Evolutionary conservation across 2,329 filamentous ascomycete species (phyloP), one percentile per base, ranked within the genome.

Genomic region (Calycina herbarum): DNA sequence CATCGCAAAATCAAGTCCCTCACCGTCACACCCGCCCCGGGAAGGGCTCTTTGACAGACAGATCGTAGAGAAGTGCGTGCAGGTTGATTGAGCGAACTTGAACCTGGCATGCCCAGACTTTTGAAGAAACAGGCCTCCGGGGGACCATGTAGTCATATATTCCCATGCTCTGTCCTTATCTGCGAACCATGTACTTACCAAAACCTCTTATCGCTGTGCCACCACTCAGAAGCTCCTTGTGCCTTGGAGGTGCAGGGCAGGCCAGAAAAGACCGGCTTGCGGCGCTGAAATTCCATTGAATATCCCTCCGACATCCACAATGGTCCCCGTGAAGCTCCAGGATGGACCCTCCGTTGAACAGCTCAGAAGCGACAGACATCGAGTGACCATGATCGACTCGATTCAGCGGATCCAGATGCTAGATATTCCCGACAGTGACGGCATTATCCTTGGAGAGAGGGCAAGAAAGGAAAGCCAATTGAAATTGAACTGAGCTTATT

Each of bases 91-190:
- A 51, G 20, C 10, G 20, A 24, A 51, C n/a, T 15, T 51, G n/a
- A 15, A 38, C 42, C 42, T 48, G 42, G 42, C 42, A 54, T 45
- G 35, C 59, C 59, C 31, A 29, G 59, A 10, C 20, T 40, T 15
- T 48, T 31, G 27, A 27, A 17, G 40, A 48, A 33, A 40, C 40
- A 20, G 58, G 33, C 58, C 6, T 15, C 38, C 8, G 38, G 24
- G n/a, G 17, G 56, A 33, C 40, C 42, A 51, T 40, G 40, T 35
- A 31, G 42, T 29, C 29, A 61, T 61, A 61, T 48, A 61, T 51
- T 27, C 27, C 48, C 27, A 31, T 31, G 48, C 42, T 35, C 31
- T 62, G 59, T 38, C 35, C 57, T 66, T 66, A 63, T 66, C 64
- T 66, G 33, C 59, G 20, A 20, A 57, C 42, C n/a, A 56, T 51